Evolutionary conservation across 2,329 filamentous ascomycete species (phyloP).

Genomic region (Colletotrichum abscissum): DNA sequence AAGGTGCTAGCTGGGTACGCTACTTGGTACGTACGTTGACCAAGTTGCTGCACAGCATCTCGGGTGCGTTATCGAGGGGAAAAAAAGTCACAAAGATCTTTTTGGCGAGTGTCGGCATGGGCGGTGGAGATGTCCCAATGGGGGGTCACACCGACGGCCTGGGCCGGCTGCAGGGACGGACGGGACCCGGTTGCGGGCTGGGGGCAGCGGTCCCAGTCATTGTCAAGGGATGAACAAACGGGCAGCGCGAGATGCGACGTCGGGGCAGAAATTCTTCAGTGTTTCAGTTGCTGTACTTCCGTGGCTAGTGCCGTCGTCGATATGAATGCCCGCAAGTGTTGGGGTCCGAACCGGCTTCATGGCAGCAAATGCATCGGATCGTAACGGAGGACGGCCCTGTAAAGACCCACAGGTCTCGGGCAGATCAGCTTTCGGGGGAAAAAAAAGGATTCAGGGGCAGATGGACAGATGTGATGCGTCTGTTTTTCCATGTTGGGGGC

Average conservation of each 20-base stretch:
- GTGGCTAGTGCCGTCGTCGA: background rate
- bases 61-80: background rate
- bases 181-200: slow-evolving; percentile 12
- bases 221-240: slow-evolving; percentile 19
- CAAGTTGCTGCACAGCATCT: background rate
- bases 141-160: slow-evolving; percentile 32
- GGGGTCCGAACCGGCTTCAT: slow-evolving; percentile 25
- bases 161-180: slow-evolving; percentile 32
- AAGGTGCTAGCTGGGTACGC: background rate
- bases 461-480: slow-evolving; percentile 2
- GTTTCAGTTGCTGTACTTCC: slow-evolving; percentile 25
- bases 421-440: slow-evolving; percentile 16
- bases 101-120: slow-evolving; percentile 13
- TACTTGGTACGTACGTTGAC: background rate
- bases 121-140: slow-evolving; percentile 6
- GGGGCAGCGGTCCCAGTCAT: background rate
- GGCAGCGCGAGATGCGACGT: slow-evolving; percentile 20
- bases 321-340: slow-evolving; percentile 13
- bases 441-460: slow-evolving; percentile 1
- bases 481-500: slow-evolving; percentile 20
- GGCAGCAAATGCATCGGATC: slow-evolving; percentile 19
- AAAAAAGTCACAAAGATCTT: background rate
- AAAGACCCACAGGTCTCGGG: slow-evolving; percentile 20
- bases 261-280: slow-evolving; percentile 30
- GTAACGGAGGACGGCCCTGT: slow-evolving; percentile 26